A percentile compares a stretch with the other conserved stretches of the same genome.
Conservation (phyloP, 169 alveolate species). For the Babesia caballi region DNA sequence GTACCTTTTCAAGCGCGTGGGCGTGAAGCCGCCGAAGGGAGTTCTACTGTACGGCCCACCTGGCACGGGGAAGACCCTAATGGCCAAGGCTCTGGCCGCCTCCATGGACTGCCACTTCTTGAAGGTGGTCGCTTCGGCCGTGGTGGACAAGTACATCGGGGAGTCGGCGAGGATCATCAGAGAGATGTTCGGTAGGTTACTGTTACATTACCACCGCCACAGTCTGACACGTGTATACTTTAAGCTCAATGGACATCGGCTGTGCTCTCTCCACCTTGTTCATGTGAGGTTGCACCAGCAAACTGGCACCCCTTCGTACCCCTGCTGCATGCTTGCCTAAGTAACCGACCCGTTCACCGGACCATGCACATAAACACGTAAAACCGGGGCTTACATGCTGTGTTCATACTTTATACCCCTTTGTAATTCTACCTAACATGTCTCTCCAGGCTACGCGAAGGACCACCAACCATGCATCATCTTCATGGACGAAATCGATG, state of each 20-base stretch:
- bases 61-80: constrained; percentile 99
- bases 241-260: too few relatives aligned
- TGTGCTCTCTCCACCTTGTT: too few relatives aligned
- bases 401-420: too few relatives aligned
- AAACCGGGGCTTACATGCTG: too few relatives aligned
- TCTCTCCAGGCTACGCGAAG: constrained; percentile 88
- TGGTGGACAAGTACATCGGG: constrained; percentile 99
- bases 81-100: constrained; percentile 99
- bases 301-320: too few relatives aligned
- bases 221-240: too few relatives aligned
- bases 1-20: constrained; percentile 94
- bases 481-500: constrained; percentile 99
- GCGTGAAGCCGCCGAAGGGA: constrained; percentile 99
- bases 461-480: constrained; percentile 99
- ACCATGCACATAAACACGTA: too few relatives aligned
- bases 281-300: too few relatives aligned
- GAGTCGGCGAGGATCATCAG: constrained; percentile 98
- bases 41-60: constrained; percentile 99
- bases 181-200: constrained; percentile 93
- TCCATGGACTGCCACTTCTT: constrained; percentile 96
- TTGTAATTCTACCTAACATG: too few relatives aligned
- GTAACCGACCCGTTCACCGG: too few relatives aligned
- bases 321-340: too few relatives aligned
- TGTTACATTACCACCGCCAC: not conserved
- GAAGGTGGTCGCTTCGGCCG: constrained; percentile 96